Base-by-base conservation (phyloP, 2,329 filamentous ascomycete species). In the Mariannaea sp. region DNA sequence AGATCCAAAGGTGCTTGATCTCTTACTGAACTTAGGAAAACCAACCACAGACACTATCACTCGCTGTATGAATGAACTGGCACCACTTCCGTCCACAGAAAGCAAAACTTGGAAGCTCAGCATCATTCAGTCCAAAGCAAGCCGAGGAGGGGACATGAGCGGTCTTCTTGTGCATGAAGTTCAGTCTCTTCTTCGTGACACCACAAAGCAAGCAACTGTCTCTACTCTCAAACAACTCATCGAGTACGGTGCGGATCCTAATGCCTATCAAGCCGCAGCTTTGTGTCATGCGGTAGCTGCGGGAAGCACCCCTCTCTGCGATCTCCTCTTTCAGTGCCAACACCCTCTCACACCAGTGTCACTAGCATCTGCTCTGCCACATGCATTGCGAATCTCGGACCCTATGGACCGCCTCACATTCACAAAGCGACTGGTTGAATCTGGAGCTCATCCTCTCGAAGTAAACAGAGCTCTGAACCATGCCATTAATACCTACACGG, bases 191-290 rank as follows among this genome's bases (percentile, higher is more conserved):
- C 65, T 80, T 8, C 68, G 75, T 48, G 69, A 70, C 3, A 70
- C 68, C 0, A 65, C 67, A 1, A 65, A 71, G 1, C 65, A 73
- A 9, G 73, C 76, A 4, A 73, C 73, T 1, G 65, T 80, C 5
- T 70, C 75, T 2, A 74, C 78, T 1, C 53, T 84, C 27, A 73
- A 75, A 49, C 68, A 73, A 1, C 72, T 85, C 0, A 63, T 86
- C 1, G 71, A 74, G 1, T 72, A 76, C 1, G 80, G 81, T 1
- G 82, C 82, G 2, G 77, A 84, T 40, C 71, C 82, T n/a, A 83
- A 85, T 56, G 71, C 74, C 1, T 73, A 77, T 51, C 77, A 81
- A 20, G 80, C 76, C 0, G 75, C 77, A 1, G 75, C 81, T 0
- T 66, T 86, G 1, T 78, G 79, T 46, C 71, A 72, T 47, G 80